Percentiles rank a stretch among this genome's conserved stretches.
Evolutionary conservation across 23 red algal species (phyloP).

Genomic region (Agarophyton chilense): DNA sequence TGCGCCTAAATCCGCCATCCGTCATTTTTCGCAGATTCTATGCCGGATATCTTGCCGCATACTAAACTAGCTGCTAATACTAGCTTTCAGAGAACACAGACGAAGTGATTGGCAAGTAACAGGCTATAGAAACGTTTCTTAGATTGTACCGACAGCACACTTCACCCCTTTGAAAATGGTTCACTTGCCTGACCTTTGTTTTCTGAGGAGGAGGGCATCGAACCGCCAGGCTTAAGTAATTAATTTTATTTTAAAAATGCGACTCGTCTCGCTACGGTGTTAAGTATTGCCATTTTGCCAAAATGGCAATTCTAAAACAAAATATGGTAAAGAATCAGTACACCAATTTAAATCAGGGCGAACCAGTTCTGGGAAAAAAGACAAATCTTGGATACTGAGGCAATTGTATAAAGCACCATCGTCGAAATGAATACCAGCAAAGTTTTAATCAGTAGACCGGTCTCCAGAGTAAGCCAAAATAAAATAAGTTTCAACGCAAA

Average conservation of each 20-base stretch:
- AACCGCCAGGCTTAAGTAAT: too few relatives aligned
- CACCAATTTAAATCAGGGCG: neutral
- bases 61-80: too few relatives aligned
- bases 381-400: neutral
- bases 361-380: neutral
- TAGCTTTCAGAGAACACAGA: too few relatives aligned
- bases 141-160: too few relatives aligned
- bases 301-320: neutral
- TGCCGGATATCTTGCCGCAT: too few relatives aligned
- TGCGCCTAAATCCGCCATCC: neutral
- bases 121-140: too few relatives aligned
- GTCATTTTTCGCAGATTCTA: too few relatives aligned
- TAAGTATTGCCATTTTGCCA: neutral
- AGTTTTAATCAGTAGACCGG: neutral
- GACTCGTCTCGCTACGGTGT: neutral
- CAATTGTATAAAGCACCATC: slow-evolving; percentile 1
- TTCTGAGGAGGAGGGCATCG: too few relatives aligned
- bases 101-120: too few relatives aligned
- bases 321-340: neutral
- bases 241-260: too few relatives aligned
- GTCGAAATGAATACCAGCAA: neutral
- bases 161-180: too few relatives aligned
- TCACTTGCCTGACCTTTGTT: too few relatives aligned
- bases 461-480: neutral
- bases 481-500: neutral